Conservation (phyloP, 169 alveolate species). For the Eimeria tenella region DNA sequence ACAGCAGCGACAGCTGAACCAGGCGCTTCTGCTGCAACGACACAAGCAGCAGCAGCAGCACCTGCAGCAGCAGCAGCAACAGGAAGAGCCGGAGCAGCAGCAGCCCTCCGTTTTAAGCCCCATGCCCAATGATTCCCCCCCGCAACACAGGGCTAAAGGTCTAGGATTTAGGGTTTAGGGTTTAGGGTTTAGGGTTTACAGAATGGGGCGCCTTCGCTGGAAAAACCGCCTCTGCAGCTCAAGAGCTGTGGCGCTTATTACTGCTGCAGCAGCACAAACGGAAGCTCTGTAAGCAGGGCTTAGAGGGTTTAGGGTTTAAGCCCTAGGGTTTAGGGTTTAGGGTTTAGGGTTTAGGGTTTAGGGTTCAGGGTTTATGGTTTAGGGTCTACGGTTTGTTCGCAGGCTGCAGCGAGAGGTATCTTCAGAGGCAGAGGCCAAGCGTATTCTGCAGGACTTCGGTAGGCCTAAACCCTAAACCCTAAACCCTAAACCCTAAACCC, state of each 20-base stretch:
- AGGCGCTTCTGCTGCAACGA: background rate
- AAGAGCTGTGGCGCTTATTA: background rate
- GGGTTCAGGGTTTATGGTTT: constrained; percentile 20
- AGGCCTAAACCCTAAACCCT: background rate
- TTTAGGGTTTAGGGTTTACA: background rate
- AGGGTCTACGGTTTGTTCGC: constrained; percentile 33
- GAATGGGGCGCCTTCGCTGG: constrained; percentile 29
- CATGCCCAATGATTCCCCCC: background rate
- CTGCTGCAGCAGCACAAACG: background rate
- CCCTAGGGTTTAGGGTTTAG: background rate
- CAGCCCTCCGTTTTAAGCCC: background rate
- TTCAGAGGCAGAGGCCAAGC: constrained; percentile 5
- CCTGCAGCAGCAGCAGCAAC: background rate
- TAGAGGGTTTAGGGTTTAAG: background rate
- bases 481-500: background rate
- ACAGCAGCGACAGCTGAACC: background rate
- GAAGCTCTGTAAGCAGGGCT: background rate
- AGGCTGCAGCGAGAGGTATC: background rate
- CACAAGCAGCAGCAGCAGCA: background rate
- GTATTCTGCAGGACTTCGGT: background rate
- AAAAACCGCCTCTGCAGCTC: constrained; percentile 8
- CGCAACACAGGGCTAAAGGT: background rate
- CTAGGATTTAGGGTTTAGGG: constrained; percentile 2
- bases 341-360: background rate
- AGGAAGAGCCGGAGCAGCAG: background rate